phyloP scores from a whole-genome alignment of 2,329 filamentous ascomycete genomes.

The Chalaropsis ovoidea region DNA sequence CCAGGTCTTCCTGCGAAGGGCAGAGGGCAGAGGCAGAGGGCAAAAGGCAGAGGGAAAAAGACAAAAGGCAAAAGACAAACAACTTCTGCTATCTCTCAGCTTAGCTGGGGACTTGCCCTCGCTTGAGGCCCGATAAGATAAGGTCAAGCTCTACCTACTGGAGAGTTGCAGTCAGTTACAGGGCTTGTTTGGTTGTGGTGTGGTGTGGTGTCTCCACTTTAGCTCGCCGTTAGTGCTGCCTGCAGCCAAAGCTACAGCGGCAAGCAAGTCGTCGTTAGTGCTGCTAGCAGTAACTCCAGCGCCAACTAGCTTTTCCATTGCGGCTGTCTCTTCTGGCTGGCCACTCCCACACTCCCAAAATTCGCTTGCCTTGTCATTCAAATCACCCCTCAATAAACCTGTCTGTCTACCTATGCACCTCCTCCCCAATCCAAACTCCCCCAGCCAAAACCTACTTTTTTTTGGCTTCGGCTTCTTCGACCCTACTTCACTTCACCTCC shows the following conservation, averaged over 20 bases:
- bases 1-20: not conserved
- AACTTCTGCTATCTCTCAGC: not conserved
- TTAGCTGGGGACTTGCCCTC: not conserved
- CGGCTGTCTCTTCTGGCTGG: not conserved
- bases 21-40: not conserved
- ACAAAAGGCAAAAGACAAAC: not conserved
- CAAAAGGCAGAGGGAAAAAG: not conserved
- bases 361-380: not conserved
- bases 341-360: slow-evolving; percentile 4
- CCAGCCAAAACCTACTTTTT: not conserved
- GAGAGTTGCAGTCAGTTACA: not conserved
- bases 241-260: not conserved
- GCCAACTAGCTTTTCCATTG: not conserved
- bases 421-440: slow-evolving; percentile 1
- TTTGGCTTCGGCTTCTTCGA: slow-evolving; percentile 7
- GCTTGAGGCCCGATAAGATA: not conserved
- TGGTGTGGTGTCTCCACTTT: slow-evolving; percentile 4
- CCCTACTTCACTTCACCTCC: not conserved
- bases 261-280: not conserved
- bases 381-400: slow-evolving; percentile 20
- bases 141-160: not conserved
- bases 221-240: not conserved
- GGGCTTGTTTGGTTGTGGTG: not conserved
- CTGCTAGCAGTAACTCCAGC: too few relatives aligned
- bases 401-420: not conserved